A percentile compares a stretch with the other conserved stretches of the same genome.
Evolutionary conservation across 768 basidiomycete species (phyloP).

Genomic region (Suillus decipiens): DNA sequence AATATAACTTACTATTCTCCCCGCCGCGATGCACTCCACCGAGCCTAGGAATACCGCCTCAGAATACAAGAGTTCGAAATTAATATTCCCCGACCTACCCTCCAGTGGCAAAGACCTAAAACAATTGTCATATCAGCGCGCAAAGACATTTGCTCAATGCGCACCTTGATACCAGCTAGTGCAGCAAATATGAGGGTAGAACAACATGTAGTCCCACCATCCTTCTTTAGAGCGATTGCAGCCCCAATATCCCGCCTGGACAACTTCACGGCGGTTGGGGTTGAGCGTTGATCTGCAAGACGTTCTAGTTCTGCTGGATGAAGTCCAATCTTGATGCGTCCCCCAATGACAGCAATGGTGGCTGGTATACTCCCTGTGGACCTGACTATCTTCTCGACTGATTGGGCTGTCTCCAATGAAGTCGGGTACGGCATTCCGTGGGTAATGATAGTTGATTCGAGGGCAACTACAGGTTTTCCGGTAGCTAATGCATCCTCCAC

Average conservation of each 20-base stretch:
- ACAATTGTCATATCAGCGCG: conserved; percentile 13
- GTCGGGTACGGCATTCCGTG: conserved; percentile 88
- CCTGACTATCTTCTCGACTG: conserved; percentile 74
- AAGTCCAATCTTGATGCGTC: conserved; percentile 87
- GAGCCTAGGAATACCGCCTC: conserved; percentile 43
- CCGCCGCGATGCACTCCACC: conserved; percentile 86
- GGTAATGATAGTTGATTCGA: conserved; percentile 91
- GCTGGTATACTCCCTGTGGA: conserved; percentile 82
- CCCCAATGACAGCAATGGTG: conserved; percentile 83
- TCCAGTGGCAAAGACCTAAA: conserved; percentile 86
- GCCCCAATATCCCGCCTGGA: conserved; percentile 82
- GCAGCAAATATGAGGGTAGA: conserved; percentile 75
- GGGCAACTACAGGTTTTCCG: conserved; percentile 75
- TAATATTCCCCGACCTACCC: conserved; percentile 57
- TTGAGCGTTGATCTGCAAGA: conserved; percentile 55
- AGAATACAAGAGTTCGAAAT: conserved; percentile 3
- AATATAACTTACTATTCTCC: conserved; percentile 52
- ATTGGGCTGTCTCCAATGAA: conserved; percentile 69
- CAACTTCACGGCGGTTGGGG: conserved; percentile 55
- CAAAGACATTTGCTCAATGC: not conserved
- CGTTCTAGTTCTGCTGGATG: conserved; percentile 61
- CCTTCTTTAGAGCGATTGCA: conserved; percentile 62
- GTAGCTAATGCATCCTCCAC: conserved; percentile 75
- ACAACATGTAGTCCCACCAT: conserved; percentile 84
- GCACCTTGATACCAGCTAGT: conserved; percentile 83